Base-by-base conservation (phyloP, 768 basidiomycete species). In the Agaricus sinodeliciosus region DNA sequence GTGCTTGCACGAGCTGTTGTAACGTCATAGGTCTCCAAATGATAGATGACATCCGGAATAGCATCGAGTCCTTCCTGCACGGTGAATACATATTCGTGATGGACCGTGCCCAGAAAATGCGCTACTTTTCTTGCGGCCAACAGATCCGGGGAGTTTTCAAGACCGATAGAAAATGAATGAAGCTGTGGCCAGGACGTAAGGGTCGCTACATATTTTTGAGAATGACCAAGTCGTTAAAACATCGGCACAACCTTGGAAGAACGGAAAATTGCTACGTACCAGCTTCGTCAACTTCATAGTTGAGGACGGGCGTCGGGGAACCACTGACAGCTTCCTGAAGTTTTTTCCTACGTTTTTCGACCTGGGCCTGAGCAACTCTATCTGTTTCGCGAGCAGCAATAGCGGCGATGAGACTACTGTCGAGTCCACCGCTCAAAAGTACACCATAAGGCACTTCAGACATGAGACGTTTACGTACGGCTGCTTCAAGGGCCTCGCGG, bases 371-470 rank as follows among this genome's bases (percentile, higher is more conserved):
- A 1, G 87, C 84, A 26, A 96, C 77, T 67, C 89, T 94, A 68
- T 96, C 93, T 3, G 95, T 98, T 70, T 97, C 95, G 57, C 95
- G 76, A 0, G 91, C 84, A 6, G 96, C 96, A 62, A 99, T 91
- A 16, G 93, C 77, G 11, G 96, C 96, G 59, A 99, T 97, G 69
- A 99, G 72, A 64, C 91, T 94, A 63, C 90, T 94, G 66, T 99
- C 96, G 50, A 99, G 72, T 18, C 96, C 96, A 43, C 96, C 96
- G 56, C 88, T 92, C 53, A 99, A 79, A 39, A 99, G 78, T 13
- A 99, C 96, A 54, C 96, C 96, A 59, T 94, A 99, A 2, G 96
- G 96, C 9, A 98, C 96, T 69, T 99, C 96, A 27, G 88, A 89
- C 96, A 99, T 99, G 16, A 99, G 72, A 44, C 96, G 79, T 68